Conservation (phyloP, 2,329 filamentous ascomycete species). For the Anthostomella pinea region DNA sequence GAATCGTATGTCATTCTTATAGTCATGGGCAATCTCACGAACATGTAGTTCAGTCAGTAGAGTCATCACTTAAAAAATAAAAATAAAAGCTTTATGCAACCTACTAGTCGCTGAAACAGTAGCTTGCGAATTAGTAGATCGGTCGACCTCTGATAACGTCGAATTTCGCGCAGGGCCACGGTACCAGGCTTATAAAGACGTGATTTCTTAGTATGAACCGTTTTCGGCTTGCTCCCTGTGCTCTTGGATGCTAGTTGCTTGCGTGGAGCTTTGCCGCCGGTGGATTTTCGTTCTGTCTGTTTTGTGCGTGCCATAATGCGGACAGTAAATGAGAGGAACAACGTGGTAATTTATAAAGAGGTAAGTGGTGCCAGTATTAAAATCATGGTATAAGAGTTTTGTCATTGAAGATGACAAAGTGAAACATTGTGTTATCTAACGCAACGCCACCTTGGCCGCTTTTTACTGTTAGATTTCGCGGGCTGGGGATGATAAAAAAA, state of each 20-base stretch:
- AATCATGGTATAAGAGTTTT: too few relatives aligned
- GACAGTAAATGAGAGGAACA: too few relatives aligned
- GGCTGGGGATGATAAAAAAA: too few relatives aligned
- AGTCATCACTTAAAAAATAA: slow-evolving; percentile 18
- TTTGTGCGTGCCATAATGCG: slow-evolving; percentile 67
- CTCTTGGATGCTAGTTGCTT: slow-evolving; percentile 99
- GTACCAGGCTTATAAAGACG: slow-evolving; percentile 89
- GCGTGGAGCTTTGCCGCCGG: slow-evolving; percentile 73
- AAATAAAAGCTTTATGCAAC: slow-evolving; percentile 23
- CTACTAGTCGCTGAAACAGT: slow-evolving; percentile 90
- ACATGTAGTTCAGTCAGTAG: slow-evolving; percentile 50
- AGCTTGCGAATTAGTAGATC: slow-evolving; percentile 96
- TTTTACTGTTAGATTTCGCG: too few relatives aligned
- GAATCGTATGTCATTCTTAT: slow-evolving; percentile 95
- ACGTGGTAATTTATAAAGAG: too few relatives aligned
- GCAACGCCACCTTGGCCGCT: too few relatives aligned
- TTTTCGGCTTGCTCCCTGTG: slow-evolving; percentile 92
- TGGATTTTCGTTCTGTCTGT: slow-evolving; percentile 72
- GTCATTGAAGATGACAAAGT: too few relatives aligned
- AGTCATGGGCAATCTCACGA: slow-evolving; percentile 93
- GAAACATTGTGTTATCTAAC: too few relatives aligned
- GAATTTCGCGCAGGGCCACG: slow-evolving; percentile 96
- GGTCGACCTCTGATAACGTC: slow-evolving; percentile 96
- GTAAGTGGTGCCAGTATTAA: too few relatives aligned
- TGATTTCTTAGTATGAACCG: slow-evolving; percentile 96